Evolutionary conservation across 2,329 filamentous ascomycete species (phyloP).

Genomic region (Ophiognomonia clavigignenti-juglandacearum): DNA sequence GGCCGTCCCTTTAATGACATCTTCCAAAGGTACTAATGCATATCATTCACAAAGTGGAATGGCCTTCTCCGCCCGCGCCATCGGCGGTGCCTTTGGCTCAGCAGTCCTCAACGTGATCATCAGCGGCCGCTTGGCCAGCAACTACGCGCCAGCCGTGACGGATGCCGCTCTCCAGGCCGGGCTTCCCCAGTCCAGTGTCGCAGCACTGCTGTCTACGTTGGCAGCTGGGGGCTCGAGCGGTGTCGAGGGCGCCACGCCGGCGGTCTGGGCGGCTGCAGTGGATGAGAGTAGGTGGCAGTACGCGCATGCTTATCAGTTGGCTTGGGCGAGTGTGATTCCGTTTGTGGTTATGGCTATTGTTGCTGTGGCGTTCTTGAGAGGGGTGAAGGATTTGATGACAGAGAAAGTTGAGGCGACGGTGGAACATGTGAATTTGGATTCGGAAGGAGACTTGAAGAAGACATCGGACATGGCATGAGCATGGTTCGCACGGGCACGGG

Average conservation of each 20-base stretch:
- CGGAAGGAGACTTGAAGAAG: background rate
- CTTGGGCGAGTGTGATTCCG: conserved; percentile 45
- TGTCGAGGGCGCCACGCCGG: conserved; percentile 32
- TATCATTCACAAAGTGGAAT: conserved; percentile 29
- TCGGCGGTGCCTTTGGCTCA: conserved; percentile 48
- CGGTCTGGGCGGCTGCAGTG: conserved; percentile 32
- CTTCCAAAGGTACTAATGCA: background rate
- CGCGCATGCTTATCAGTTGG: conserved; percentile 41
- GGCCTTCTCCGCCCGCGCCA: conserved; percentile 46
- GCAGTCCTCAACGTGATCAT: conserved; percentile 48
- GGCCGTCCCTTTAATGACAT: background rate
- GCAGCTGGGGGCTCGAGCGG: conserved; percentile 25
- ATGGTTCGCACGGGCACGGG: too few relatives aligned
- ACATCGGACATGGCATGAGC: background rate
- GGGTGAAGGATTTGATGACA: conserved; percentile 47
- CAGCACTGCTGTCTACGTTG: conserved; percentile 34
- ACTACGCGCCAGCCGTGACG: conserved; percentile 35
- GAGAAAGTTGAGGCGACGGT: conserved; percentile 49
- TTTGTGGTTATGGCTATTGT: conserved; percentile 45
- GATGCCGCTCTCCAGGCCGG: conserved; percentile 38
- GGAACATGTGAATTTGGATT: conserved; percentile 26
- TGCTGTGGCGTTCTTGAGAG: conserved; percentile 37
- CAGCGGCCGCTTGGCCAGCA: conserved; percentile 36
- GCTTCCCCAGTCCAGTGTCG: conserved; percentile 31
- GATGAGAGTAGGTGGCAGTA: conserved; percentile 39